Conservation (phyloP, 1,284 basidiomycete genomes). For the Volvariella volvacea region DNA sequence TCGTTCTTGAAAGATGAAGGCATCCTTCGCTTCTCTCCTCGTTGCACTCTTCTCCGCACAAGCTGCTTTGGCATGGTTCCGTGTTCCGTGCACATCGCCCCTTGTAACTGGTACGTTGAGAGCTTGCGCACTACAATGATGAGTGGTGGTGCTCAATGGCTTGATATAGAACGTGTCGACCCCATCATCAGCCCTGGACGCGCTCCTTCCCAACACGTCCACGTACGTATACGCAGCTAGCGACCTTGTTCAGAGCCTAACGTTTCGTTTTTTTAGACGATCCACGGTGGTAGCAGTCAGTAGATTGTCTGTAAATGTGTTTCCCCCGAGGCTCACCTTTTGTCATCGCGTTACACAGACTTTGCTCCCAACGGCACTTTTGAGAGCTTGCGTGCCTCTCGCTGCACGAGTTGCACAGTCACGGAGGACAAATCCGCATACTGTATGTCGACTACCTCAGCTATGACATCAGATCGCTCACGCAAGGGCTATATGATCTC, state of each 20-base stretch:
- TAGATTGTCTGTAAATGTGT: not conserved
- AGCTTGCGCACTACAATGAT: not conserved
- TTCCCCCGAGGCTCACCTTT: not conserved
- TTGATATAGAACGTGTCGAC: constrained; percentile 32
- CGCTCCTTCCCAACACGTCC: constrained; percentile 31
- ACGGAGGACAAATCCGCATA: constrained; percentile 31
- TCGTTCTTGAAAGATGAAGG: not conserved
- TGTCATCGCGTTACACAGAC: constrained; percentile 14
- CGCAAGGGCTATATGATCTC: not conserved
- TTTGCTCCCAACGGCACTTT: constrained; percentile 29
- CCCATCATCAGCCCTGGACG: constrained; percentile 34
- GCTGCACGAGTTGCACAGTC: constrained; percentile 32
- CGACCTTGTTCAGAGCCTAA: not conserved
- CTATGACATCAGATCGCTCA: not conserved
- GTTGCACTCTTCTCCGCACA: constrained; percentile 2
- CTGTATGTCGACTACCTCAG: constrained; percentile 14
- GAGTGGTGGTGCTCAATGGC: not conserved
- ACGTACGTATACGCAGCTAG: constrained; percentile 23
- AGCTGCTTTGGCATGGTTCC: constrained; percentile 31
- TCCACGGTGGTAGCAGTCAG: constrained; percentile 28
- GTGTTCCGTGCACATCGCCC: constrained; percentile 31
- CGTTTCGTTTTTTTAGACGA: constrained; percentile 17
- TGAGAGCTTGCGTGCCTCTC: constrained; percentile 25
- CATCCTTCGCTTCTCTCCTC: not conserved
- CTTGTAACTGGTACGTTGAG: constrained; percentile 29